phyloP scores from a whole-genome alignment of 2,329 filamentous ascomycete species.

The Thelonectria discophora region DNA sequence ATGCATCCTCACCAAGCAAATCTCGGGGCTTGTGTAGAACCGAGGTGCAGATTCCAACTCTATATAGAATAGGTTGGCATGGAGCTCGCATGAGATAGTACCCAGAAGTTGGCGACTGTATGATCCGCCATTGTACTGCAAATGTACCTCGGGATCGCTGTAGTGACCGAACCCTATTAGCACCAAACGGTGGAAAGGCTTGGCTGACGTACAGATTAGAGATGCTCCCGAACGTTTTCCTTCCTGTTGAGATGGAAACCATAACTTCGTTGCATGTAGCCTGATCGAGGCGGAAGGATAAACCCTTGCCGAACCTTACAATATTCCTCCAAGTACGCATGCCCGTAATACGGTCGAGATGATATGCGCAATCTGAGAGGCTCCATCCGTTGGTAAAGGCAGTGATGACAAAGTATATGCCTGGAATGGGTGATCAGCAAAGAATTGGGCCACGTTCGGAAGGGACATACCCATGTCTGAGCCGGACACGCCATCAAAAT shows the following conservation, averaged over 20 bases:
- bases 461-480: neutral
- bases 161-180: neutral
- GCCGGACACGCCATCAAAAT: neutral
- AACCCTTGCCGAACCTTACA: neutral
- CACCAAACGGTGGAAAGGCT: no score
- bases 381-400: slow-evolving; percentile 3
- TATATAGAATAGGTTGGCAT: neutral
- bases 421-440: neutral
- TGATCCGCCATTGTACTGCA: neutral
- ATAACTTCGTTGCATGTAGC: neutral
- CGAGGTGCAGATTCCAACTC: neutral
- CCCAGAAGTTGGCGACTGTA: neutral
- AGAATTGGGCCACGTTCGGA: neutral
- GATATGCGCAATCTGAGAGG: slow-evolving; percentile 4
- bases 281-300: neutral
- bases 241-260: neutral
- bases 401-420: slow-evolving; percentile 4
- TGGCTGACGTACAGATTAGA: neutral
- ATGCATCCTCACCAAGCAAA: neutral
- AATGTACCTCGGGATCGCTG: neutral
- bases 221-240: neutral
- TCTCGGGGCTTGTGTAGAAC: slow-evolving; percentile 2
- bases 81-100: neutral
- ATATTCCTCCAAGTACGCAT: neutral
- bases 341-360: neutral